Percentiles rank a stretch among this genome's conserved stretches.
These are phyloP conservation scores for Spiromastix sp. DNA, from an alignment of 2,329 filamentous ascomycete genomes.

Conservation along the genomic window DNA sequence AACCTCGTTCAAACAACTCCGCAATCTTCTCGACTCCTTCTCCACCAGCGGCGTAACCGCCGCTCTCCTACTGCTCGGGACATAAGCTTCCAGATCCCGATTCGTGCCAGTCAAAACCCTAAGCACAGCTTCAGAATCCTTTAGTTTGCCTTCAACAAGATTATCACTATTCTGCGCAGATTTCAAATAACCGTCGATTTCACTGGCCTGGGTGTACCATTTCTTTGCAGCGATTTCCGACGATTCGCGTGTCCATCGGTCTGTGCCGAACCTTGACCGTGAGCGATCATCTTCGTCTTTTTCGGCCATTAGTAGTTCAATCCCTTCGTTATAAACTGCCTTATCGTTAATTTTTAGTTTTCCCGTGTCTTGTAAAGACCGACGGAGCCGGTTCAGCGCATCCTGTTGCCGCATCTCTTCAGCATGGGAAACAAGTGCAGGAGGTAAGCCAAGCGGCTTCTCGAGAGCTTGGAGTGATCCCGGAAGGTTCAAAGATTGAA, in stretches of 20 bases:
- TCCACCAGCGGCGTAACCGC: slow-evolving; percentile 74
- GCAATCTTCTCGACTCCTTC: slow-evolving; percentile 63
- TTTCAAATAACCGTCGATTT: slow-evolving; percentile 81
- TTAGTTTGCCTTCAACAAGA: slow-evolving; percentile 67
- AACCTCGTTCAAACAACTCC: slow-evolving; percentile 75
- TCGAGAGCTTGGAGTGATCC: slow-evolving; percentile 90
- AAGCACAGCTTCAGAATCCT: slow-evolving; percentile 63
- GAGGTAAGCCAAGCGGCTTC: slow-evolving; percentile 83
- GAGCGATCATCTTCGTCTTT: slow-evolving; percentile 71
- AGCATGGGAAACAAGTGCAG: slow-evolving; percentile 74
- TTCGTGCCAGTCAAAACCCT: slow-evolving; percentile 69
- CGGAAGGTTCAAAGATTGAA: slow-evolving; percentile 76
- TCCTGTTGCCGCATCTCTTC: slow-evolving; percentile 91
- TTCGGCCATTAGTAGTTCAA: slow-evolving; percentile 66
- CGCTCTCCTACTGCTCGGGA: slow-evolving; percentile 72
- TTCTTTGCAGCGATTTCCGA: slow-evolving; percentile 61
- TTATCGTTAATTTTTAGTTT: slow-evolving; percentile 76
- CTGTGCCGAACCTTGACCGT: slow-evolving; percentile 71
- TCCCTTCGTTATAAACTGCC: slow-evolving; percentile 72
- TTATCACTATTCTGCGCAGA: slow-evolving; percentile 57
- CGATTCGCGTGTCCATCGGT: slow-evolving; percentile 65
- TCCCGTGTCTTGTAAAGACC: slow-evolving; percentile 77
- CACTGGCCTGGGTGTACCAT: slow-evolving; percentile 61
- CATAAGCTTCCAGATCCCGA: slow-evolving; percentile 72
- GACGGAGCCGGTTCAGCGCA: slow-evolving; percentile 64